A percentile compares a stretch with the other conserved stretches of the same genome.
Evolutionary conservation across 106 monocot genomes (phyloP).

Genomic region (Dendrobium officinale): DNA sequence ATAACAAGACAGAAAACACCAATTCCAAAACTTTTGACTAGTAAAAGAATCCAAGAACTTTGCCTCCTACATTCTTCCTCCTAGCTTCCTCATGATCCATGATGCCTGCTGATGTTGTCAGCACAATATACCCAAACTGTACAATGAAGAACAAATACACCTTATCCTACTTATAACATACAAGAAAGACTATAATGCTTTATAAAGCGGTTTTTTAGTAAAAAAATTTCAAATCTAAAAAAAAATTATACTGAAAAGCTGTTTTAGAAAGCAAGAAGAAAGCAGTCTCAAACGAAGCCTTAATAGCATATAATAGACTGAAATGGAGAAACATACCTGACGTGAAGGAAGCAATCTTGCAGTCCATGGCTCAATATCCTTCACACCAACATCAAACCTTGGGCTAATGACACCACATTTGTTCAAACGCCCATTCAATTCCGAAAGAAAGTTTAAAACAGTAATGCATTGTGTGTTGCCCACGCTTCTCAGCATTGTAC

Average conservation of each 20-base stretch:
- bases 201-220: too few species aligned
- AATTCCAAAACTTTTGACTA: not conserved
- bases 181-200: too few species aligned
- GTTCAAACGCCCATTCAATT: constrained; percentile 54
- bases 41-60: constrained; percentile 58
- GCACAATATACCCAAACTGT: constrained; percentile 36
- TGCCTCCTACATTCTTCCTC: constrained; percentile 69
- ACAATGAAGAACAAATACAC: not conserved
- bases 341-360: constrained; percentile 62
- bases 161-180: too few species aligned
- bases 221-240: too few species aligned
- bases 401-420: constrained; percentile 70
- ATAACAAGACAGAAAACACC: not conserved
- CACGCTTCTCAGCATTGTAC: constrained; percentile 74
- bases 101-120: constrained; percentile 56
- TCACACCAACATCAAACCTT: constrained; percentile 60
- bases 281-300: too few species aligned
- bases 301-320: too few species aligned
- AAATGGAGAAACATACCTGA: constrained; percentile 31
- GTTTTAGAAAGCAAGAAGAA: too few species aligned
- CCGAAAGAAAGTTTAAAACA: not conserved
- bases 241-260: too few species aligned
- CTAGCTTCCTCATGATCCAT: constrained; percentile 70
- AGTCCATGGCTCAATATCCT: constrained; percentile 68
- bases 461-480: not conserved